Conservation (phyloP, 331 rosid species). For the Pyracantha coccinea region DNA sequence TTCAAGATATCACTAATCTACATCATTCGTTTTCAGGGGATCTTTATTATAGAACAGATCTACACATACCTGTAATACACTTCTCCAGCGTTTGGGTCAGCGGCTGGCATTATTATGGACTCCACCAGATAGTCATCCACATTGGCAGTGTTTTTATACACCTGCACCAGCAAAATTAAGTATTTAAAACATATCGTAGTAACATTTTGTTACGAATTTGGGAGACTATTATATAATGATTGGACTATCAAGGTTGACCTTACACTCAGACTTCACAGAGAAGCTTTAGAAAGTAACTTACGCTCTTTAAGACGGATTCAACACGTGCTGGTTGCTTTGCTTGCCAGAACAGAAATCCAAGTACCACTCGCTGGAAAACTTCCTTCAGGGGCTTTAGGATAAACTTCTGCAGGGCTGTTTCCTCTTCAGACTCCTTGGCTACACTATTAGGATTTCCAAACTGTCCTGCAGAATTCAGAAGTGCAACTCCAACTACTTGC, state of each 20-base stretch:
- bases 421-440: constrained; percentile 45
- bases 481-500: constrained; percentile 65
- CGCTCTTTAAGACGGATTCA: constrained; percentile 73
- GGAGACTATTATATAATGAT: background rate
- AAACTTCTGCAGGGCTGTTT: constrained; percentile 50
- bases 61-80: constrained; percentile 71
- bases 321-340: constrained; percentile 81
- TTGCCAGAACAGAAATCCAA: constrained; percentile 91
- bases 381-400: constrained; percentile 72
- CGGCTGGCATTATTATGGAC: constrained; percentile 81
- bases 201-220: background rate
- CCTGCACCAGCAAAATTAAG: constrained; percentile 32
- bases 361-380: constrained; percentile 66
- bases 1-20: background rate
- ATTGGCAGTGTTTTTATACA: constrained; percentile 61
- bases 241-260: background rate
- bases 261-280: background rate
- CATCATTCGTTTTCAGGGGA: too few species aligned
- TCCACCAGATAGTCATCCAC: constrained; percentile 92
- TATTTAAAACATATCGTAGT: background rate
- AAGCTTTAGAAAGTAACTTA: constrained; percentile 26
- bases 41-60: background rate
- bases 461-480: constrained; percentile 90
- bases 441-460: constrained; percentile 51
- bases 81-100: constrained; percentile 90